phyloP scores from a whole-genome alignment of 192 early-diverging fungal genomes.

The Backusella macrospora region DNA sequence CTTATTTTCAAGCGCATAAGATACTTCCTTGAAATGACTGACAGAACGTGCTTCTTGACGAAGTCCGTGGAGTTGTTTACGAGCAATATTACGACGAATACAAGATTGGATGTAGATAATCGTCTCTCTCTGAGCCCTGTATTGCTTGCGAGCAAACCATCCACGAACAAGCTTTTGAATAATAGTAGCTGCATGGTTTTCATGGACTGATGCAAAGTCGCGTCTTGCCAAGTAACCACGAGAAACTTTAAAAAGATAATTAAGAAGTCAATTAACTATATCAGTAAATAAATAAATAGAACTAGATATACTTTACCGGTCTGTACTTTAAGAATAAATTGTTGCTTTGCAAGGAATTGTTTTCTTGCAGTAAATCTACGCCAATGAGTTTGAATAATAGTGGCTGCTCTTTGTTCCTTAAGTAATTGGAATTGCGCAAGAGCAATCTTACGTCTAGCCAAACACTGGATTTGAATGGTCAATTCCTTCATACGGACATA shows the following conservation, averaged over 20 bases:
- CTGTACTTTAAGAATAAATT: conserved; percentile 68
- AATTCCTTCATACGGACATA: conserved; percentile 60
- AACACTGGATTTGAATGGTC: conserved; percentile 69
- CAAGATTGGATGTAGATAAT: conserved; percentile 85
- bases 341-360: conserved; percentile 43
- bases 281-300: not conserved
- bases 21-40: conserved; percentile 91
- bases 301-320: conserved; percentile 28
- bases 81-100: conserved; percentile 73
- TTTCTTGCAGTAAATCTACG: conserved; percentile 66
- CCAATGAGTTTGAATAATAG: conserved; percentile 74
- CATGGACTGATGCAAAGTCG: conserved; percentile 57
- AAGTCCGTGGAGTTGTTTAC: conserved; percentile 66
- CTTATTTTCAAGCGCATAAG: conserved; percentile 94
- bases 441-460: conserved; percentile 65
- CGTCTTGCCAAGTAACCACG: conserved; percentile 72
- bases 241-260: conserved; percentile 24
- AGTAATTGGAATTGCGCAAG: conserved; percentile 52
- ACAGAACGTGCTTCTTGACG: conserved; percentile 89
- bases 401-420: conserved; percentile 71
- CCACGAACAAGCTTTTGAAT: conserved; percentile 81
- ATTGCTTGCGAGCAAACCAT: conserved; percentile 61
- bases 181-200: conserved; percentile 68
- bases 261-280: not conserved
- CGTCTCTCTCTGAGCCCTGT: conserved; percentile 51